A percentile compares a stretch with the other conserved stretches of the same genome.
phyloP scores from a whole-genome alignment of 169 alveolate species.

The Cryptosporidium baileyi region DNA sequence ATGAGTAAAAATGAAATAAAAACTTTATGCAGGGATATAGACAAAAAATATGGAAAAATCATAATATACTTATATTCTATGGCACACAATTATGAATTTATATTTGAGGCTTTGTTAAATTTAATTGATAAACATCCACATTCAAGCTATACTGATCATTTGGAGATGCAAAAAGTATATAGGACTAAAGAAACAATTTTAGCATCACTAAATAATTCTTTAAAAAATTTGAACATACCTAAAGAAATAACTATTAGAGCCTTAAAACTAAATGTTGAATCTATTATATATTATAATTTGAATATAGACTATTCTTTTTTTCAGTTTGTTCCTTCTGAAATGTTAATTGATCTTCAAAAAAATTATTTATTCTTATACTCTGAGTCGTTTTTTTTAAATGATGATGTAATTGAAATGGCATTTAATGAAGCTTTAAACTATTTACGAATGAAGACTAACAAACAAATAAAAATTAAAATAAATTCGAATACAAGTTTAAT shows the following conservation, averaged over 20 bases:
- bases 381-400: neutral
- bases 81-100: conserved; percentile 15
- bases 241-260: neutral
- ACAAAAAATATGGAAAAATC: conserved; percentile 31
- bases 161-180: neutral
- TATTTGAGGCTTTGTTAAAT: neutral
- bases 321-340: conserved; percentile 22
- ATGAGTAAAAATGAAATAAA: neutral
- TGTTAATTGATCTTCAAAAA: neutral
- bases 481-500: neutral
- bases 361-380: neutral
- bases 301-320: neutral
- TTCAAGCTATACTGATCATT: conserved; percentile 1
- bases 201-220: neutral
- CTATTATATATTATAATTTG: neutral
- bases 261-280: neutral
- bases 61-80: conserved; percentile 17
- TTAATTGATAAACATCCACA: conserved; percentile 28
- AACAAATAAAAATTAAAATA: neutral
- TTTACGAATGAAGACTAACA: neutral
- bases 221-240: neutral
- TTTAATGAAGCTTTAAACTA: neutral
- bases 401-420: neutral
- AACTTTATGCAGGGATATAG: conserved; percentile 26
- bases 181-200: neutral